These are phyloP conservation scores for Boletus sp. DNA, from an alignment of 1,284 basidiomycete species.

Conservation along the genomic window DNA sequence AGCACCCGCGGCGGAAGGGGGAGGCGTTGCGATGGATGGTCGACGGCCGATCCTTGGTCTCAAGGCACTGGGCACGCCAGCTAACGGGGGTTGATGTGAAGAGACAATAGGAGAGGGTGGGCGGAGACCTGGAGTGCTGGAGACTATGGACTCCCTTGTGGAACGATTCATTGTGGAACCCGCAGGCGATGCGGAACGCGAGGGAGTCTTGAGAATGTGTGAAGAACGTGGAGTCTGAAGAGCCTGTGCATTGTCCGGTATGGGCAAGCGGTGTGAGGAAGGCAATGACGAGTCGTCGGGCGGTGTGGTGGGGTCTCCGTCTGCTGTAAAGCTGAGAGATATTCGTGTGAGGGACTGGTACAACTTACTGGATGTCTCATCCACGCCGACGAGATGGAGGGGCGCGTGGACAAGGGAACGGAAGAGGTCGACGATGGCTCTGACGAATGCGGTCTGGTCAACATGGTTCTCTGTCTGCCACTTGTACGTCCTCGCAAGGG, in stretches of 20 bases:
- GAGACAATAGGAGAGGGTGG: constrained; percentile 26
- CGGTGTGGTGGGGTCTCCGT: constrained; percentile 2
- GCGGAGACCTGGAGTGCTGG: constrained; percentile 18
- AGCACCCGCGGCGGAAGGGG: constrained; percentile 20
- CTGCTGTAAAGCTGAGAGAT: constrained; percentile 3
- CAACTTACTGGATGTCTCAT: constrained; percentile 25
- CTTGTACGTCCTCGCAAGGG: constrained; percentile 79
- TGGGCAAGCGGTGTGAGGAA: constrained; percentile 10
- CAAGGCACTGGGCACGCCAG: constrained; percentile 31
- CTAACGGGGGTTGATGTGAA: constrained; percentile 16
- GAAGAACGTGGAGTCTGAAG: constrained; percentile 6
- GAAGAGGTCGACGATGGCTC: constrained; percentile 68
- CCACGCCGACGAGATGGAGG: constrained; percentile 55
- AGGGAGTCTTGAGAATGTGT: constrained; percentile 18
- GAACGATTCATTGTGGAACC: constrained; percentile 26
- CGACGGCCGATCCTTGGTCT: constrained; percentile 36
- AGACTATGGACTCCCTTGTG: constrained; percentile 21
- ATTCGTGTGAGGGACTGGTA: not conserved
- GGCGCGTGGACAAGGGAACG: constrained; percentile 51
- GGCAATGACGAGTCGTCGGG: constrained; percentile 15
- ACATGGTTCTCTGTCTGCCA: constrained; percentile 77
- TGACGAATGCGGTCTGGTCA: constrained; percentile 74
- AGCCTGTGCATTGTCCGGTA: constrained; percentile 14
- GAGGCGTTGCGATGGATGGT: constrained; percentile 36
- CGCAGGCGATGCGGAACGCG: constrained; percentile 39